phyloP scores from a whole-genome alignment of 495 filamentous ascomycete genomes.

The Elasticomyces elasticus region DNA sequence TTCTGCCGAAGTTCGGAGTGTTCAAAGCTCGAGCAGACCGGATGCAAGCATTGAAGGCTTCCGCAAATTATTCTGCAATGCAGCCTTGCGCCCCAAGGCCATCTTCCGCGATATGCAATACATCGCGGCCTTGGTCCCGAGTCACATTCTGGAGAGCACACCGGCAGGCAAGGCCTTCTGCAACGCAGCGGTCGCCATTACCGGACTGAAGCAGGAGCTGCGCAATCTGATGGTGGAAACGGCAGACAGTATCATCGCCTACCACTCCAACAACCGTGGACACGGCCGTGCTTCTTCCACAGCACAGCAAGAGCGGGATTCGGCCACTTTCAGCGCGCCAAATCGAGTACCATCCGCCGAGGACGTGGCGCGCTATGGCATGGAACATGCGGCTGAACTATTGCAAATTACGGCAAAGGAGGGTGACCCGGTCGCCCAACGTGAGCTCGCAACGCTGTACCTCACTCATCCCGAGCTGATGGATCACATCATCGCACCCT shows the following conservation, averaged over 20 bases:
- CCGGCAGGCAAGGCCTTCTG: slow-evolving; percentile 88
- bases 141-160: slow-evolving; percentile 69
- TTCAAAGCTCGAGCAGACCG: slow-evolving; percentile 23
- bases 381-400: slow-evolving; percentile 82
- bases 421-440: slow-evolving; percentile 81
- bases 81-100: slow-evolving; percentile 71
- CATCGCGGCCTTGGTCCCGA: slow-evolving; percentile 84
- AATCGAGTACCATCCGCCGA: slow-evolving; percentile 30
- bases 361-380: slow-evolving; percentile 47
- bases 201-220: slow-evolving; percentile 81
- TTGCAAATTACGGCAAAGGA: slow-evolving; percentile 93
- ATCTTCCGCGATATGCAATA: slow-evolving; percentile 93
- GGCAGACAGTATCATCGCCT: slow-evolving; percentile 62
- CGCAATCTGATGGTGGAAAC: slow-evolving; percentile 84
- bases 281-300: slow-evolving; percentile 13
- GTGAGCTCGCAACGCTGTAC: slow-evolving; percentile 89
- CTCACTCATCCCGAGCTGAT: slow-evolving; percentile 86
- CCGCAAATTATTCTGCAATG: slow-evolving; percentile 66
- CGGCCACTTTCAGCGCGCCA: slow-evolving; percentile 14
- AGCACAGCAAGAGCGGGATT: slow-evolving; percentile 13
- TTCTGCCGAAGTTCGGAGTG: not conserved
- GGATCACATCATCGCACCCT: slow-evolving; percentile 69
- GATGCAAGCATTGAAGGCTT: slow-evolving; percentile 72
- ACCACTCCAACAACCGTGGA: slow-evolving; percentile 37
- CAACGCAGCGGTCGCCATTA: slow-evolving; percentile 80